These are phyloP conservation scores for Xylaria bambusicola DNA, from an alignment of 495 filamentous ascomycete genomes.

Conservation along the genomic window DNA sequence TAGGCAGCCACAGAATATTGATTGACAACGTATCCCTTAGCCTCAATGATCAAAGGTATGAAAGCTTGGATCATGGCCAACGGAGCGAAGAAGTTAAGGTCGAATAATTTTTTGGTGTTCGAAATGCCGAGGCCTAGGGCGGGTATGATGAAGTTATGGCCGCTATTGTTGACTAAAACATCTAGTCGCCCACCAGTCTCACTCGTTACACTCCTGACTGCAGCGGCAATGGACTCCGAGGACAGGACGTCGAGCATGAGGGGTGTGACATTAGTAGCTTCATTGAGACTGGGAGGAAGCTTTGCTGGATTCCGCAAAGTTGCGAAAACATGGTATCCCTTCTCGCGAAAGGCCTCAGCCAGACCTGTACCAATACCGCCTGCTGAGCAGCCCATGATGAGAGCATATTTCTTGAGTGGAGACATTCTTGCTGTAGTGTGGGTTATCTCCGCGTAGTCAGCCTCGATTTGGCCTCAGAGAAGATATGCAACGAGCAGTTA, in stretches of 20 bases:
- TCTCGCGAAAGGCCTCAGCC: conserved; percentile 9
- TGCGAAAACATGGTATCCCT: conserved; percentile 44
- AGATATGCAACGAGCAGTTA: too few species aligned
- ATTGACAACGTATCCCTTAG: conserved; percentile 44
- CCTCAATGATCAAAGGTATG: conserved; percentile 44
- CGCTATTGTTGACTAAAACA: conserved; percentile 58
- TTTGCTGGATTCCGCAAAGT: conserved; percentile 41
- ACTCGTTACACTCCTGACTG: conserved; percentile 9
- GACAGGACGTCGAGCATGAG: conserved; percentile 27
- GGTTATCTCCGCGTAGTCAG: too few species aligned
- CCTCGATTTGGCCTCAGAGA: too few species aligned
- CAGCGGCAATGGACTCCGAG: conserved; percentile 18
- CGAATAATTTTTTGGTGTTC: conserved; percentile 45
- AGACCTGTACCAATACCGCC: conserved; percentile 49
- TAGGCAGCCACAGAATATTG: too few species aligned
- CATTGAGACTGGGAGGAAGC: conserved; percentile 21
- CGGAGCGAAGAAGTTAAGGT: conserved; percentile 54
- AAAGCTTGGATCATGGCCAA: conserved; percentile 55
- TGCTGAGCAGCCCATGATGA: conserved; percentile 52
- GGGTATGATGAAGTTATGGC: conserved; percentile 38
- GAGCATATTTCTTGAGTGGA: too few species aligned
- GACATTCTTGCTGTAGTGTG: too few species aligned
- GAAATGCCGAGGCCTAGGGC: conserved; percentile 48
- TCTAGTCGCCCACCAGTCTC: conserved; percentile 44
- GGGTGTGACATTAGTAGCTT: conserved; percentile 27